Conservation (phyloP, 805 yeast species). For the Kluyveromyces siamensis region DNA sequence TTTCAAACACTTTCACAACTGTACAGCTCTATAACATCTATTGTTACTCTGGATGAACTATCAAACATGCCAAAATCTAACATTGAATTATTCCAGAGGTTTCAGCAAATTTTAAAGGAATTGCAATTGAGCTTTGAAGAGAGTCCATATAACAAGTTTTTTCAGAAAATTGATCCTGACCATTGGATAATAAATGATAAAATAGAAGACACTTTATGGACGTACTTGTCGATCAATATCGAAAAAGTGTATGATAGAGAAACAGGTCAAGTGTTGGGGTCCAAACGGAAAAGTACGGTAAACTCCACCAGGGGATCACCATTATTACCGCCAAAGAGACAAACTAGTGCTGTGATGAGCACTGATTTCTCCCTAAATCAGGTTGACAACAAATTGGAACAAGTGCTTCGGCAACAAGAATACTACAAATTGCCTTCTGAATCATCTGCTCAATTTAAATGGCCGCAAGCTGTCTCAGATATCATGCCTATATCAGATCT, state of each 20-base stretch:
- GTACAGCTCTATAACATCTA: conserved; percentile 20
- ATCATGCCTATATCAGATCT: background rate
- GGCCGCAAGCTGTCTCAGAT: background rate
- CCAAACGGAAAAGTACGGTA: conserved; percentile 11
- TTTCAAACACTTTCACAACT: conserved; percentile 22
- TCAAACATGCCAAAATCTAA: conserved; percentile 27
- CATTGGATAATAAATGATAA: conserved; percentile 25
- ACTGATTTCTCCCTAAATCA: background rate
- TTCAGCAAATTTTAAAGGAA: conserved; percentile 28
- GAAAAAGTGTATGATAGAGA: conserved; percentile 20
- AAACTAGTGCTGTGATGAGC: background rate
- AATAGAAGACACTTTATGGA: conserved; percentile 25
- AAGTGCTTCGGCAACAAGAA: background rate
- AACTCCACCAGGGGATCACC: conserved; percentile 19
- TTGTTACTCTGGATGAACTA: conserved; percentile 21
- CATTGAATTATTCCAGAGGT: conserved; percentile 27
- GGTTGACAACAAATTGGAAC: background rate
- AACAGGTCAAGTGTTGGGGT: conserved; percentile 20
- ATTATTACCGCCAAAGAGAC: background rate
- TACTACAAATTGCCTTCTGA: background rate
- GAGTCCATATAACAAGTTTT: conserved; percentile 25
- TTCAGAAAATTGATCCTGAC: conserved; percentile 18
- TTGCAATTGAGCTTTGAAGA: conserved; percentile 22
- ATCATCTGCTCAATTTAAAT: background rate
- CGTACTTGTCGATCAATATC: conserved; percentile 17